Evolutionary conservation across 345 rosid species (phyloP), one percentile per base, ranked within the genome.

Genomic region (Linum usitatissimum): DNA sequence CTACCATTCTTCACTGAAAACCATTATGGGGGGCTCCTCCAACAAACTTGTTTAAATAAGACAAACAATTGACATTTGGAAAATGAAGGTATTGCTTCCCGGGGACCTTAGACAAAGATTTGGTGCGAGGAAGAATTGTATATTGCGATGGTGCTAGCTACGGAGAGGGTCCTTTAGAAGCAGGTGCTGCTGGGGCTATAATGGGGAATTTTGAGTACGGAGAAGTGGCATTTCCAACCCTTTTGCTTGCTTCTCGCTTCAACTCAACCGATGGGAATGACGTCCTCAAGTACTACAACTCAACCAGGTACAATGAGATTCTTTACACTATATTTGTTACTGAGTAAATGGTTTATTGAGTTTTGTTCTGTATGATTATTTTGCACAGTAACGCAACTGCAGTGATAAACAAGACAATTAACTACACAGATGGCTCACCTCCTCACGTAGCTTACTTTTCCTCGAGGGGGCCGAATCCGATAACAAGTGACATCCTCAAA

Each of bases 381-480:
- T 55, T 18, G 58, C 23, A n/a, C 6, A 55, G 58, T 55, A 18
- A 55, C 21, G 28, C 58, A 23, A 55, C 19, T 9, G 58, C 28
- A 18, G 30, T 55, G 1, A 55, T 55, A 13, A 2, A 18, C 10
- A 55, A 55, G 30, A 55, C 28, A 5, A 13, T 23, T 8, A 18
- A 19, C 21, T 23, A 19, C 21, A 3, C 9, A 3, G 58, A 55
- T 18, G 9, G 10, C 21, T 55, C 58, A 23, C 12, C 28, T 5
- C 23, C 58, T 6, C 12, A 18, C 4, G 58, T 55, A 28, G 58
- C 18, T 23, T 55, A 19, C 23, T 55, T 55, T 23, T 55, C 58
- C 5, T 71, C 78, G 0, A 56, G 84, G 55, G 81, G 81, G 3
- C 81, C 81, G 4, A 77, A 64, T 45, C 55, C 64, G 0, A 60